Evolutionary conservation across 208 protist species (phyloP).

Genomic region (Angomonas ambiguus): DNA sequence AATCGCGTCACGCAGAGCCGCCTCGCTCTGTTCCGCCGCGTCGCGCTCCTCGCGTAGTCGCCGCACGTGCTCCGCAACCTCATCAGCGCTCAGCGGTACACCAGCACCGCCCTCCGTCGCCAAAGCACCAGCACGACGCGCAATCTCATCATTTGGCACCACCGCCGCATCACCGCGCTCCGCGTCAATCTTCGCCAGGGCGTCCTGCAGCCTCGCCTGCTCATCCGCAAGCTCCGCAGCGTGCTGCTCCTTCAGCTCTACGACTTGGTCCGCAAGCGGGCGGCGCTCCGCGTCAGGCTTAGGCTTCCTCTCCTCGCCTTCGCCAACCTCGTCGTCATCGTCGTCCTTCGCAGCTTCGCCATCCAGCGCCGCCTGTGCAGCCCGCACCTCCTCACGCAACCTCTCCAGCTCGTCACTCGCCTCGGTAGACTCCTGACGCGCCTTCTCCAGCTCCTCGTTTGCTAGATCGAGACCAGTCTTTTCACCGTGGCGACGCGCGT

Average conservation of each 20-base stretch:
- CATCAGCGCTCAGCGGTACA: neutral
- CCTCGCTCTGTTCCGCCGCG: neutral
- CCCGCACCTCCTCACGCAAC: neutral
- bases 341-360: neutral
- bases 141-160: neutral
- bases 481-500: neutral
- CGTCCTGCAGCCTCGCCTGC: neutral
- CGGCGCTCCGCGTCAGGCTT: neutral
- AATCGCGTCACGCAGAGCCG: neutral
- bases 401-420: neutral
- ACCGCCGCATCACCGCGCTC: neutral
- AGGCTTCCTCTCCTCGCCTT: neutral
- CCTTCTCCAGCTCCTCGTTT: neutral
- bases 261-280: neutral
- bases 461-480: neutral
- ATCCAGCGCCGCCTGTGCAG: neutral
- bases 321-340: neutral
- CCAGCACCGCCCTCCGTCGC: neutral
- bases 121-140: neutral
- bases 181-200: neutral
- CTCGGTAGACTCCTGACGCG: neutral
- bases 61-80: neutral
- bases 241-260: neutral
- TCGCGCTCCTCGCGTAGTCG: neutral
- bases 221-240: neutral